Evolutionary conservation across 2,329 filamentous ascomycete species (phyloP), one percentile per base, ranked within the genome.

Genomic region (Trichothecium roseum): DNA sequence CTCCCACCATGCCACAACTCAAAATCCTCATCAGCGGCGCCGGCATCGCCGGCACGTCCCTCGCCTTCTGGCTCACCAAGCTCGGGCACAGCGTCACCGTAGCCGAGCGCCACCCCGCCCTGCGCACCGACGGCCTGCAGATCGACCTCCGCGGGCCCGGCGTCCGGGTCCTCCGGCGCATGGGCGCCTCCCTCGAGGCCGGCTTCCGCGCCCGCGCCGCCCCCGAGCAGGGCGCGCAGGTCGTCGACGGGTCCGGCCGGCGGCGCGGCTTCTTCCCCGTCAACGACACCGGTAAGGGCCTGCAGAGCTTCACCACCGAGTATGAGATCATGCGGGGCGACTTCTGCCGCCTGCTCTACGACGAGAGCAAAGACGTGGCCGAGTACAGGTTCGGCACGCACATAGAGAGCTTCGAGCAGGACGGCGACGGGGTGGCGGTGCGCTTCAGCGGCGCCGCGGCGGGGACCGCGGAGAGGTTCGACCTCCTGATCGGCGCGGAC

Each of bases 251-350:
- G 2, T 42, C 48, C 3, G 61, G 63, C n/a, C 51, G 47, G 4
- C 45, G 50, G 3, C 48, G 53, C 13, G 67, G 59, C 4, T 60
- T 48, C 14, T 57, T 69, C 32, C 51, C 55, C 2, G 54, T 49
- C 2, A 64, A 62, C 20, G 48, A 49, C 26, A 50, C 57, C 0
- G 59, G 55, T 2, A 42, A 56, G 24, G 51, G 53, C 28, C 45
- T 43, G 22, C 66, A 71, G 45, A 54, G 52, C 8, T 50, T 73
- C 18, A 71, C 67, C 1, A 66, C 63, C 39, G 74, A 79, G 37
- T 75, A 62, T 40, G 74, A 79, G 53, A 69, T 79, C 33, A 69
- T 79, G 61, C 59, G 74, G 8, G 72, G 68, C 1, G 68, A 75
- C 35, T 45, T 79, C n/a, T 62, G 64, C 4, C 50, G 55, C 9